phyloP scores from a whole-genome alignment of 371 early-diverging fungal species.

The Lichtheimia ornata region DNA sequence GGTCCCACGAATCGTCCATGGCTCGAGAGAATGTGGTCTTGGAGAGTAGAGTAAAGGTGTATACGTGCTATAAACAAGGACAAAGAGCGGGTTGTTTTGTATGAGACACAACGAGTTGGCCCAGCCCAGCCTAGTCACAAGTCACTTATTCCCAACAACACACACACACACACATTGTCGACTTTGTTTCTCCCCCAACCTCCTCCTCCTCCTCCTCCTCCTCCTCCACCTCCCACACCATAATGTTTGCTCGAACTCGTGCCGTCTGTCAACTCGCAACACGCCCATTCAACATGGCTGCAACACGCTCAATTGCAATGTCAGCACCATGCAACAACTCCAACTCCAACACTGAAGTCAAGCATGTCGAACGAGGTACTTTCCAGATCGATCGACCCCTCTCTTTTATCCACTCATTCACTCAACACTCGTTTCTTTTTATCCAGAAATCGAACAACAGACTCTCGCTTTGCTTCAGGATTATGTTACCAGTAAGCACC shows the following conservation, averaged over 20 bases:
- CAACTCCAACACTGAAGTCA: neutral
- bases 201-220: neutral
- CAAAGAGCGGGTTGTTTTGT: neutral
- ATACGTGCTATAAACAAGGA: neutral
- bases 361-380: slow-evolving; percentile 1
- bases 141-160: neutral
- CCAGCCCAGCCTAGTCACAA: neutral
- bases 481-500: slow-evolving; percentile 27
- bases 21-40: slow-evolving; percentile 1
- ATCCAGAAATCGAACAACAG: slow-evolving; percentile 17
- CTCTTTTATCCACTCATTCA: neutral
- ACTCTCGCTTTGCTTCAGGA: slow-evolving; percentile 29
- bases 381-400: neutral
- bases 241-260: neutral
- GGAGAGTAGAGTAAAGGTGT: neutral
- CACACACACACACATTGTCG: no score
- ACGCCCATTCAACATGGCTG: neutral
- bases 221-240: neutral
- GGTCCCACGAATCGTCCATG: slow-evolving; percentile 51
- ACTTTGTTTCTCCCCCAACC: neutral
- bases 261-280: neutral
- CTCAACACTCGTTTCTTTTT: neutral
- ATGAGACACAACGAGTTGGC: neutral
- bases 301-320: neutral
- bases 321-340: neutral